These are phyloP conservation scores for Gloeopeniophorella convolvens DNA, from an alignment of 768 basidiomycete species.

Conservation along the genomic window DNA sequence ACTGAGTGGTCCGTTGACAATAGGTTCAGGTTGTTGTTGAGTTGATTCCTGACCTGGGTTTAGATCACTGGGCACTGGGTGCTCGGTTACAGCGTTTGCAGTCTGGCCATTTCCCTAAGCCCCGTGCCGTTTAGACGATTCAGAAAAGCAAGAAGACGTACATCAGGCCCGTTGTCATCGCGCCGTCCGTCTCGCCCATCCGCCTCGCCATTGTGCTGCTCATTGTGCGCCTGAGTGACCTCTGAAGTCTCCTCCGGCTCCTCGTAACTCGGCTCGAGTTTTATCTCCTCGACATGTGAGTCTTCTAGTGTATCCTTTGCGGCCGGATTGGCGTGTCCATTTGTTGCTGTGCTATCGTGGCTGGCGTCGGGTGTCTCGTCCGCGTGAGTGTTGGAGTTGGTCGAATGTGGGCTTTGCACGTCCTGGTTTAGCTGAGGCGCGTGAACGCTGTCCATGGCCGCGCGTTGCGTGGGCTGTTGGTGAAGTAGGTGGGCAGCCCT, in stretches of 20 bases:
- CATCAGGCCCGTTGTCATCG: neutral
- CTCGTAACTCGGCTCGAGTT: slow-evolving; percentile 3
- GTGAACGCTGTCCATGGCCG: neutral
- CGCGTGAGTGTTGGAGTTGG: neutral
- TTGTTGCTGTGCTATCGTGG: neutral
- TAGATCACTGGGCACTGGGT: neutral
- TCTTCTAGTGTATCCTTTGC: neutral
- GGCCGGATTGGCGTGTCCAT: neutral
- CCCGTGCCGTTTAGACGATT: neutral
- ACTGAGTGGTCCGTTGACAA: neutral
- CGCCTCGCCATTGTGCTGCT: neutral
- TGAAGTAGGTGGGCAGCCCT: neutral
- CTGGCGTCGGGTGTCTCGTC: neutral
- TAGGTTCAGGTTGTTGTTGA: neutral
- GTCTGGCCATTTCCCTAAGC: slow-evolving; percentile 2
- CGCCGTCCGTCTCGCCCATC: neutral
- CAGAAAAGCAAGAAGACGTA: neutral
- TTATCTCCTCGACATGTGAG: neutral
- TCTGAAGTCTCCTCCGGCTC: neutral
- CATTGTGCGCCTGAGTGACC: neutral
- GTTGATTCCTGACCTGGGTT: neutral
- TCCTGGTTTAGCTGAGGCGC: neutral
- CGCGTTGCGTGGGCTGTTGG: neutral
- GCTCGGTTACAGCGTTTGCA: slow-evolving; percentile 5
- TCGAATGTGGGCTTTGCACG: neutral